A percentile compares a stretch with the other conserved stretches of the same genome.
Evolutionary conservation across 169 alveolate species (phyloP).

Genomic region (Prorocentrum cordatum): DNA sequence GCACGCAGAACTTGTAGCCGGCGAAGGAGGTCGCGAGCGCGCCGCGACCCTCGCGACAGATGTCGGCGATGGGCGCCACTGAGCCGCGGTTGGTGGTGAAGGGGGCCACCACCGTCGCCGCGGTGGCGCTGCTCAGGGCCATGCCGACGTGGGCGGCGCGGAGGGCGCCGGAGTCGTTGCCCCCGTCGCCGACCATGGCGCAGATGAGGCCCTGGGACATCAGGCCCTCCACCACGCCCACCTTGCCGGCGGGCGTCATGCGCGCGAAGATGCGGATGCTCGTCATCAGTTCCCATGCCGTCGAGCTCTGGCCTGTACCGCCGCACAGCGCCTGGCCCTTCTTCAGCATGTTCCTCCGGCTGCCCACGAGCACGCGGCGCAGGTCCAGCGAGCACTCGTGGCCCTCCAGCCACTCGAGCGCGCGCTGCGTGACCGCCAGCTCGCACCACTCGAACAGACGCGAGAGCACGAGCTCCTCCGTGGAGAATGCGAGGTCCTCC

Average conservation of each 20-base stretch:
- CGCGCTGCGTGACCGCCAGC: conserved; percentile 64
- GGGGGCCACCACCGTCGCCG: conserved; percentile 67
- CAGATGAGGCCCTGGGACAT: conserved; percentile 54
- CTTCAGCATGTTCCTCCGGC: conserved; percentile 7
- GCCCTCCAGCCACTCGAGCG: conserved; percentile 46
- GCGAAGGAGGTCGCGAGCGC: conserved; percentile 64
- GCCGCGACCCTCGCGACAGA: neutral
- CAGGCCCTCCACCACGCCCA: conserved; percentile 41
- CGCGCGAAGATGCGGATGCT: conserved; percentile 65
- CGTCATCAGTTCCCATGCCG: conserved; percentile 38
- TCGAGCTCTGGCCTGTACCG: neutral
- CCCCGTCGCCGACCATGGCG: conserved; percentile 68
- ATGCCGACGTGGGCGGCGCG: conserved; percentile 66
- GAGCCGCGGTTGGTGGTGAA: conserved; percentile 54
- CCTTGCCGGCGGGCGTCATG: conserved; percentile 60
- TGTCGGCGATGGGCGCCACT: conserved; percentile 62
- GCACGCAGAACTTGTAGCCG: conserved; percentile 58
- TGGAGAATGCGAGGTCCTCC: conserved; percentile 30
- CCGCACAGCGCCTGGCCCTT: neutral
- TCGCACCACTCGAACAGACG: conserved; percentile 59
- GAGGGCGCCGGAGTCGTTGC: conserved; percentile 59
- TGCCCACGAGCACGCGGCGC: conserved; percentile 62
- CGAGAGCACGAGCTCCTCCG: conserved; percentile 54
- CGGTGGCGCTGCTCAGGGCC: conserved; percentile 65
- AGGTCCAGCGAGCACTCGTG: conserved; percentile 40